Base-by-base conservation (phyloP, 768 basidiomycete species). In the Saitozyma podzolica region DNA sequence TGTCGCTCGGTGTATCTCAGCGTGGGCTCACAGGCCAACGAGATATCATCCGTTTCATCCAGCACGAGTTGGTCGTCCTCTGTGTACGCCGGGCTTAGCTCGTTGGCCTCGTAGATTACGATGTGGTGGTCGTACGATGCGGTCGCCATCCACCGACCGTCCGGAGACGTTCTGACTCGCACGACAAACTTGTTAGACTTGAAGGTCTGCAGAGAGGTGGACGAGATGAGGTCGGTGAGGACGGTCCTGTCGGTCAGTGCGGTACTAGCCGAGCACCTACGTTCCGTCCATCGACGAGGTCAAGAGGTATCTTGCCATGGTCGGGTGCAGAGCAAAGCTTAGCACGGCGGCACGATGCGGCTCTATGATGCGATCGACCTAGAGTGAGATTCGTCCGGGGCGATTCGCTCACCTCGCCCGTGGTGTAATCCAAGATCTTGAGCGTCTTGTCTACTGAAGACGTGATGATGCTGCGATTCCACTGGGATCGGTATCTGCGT, bases 221-320 rank as follows among this genome's bases (percentile, higher is more conserved):
- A 50, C 10, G 78, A 76, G 61, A 79, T 73, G 17, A 79, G 61
- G 53, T 79, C 78, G 11, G 73, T 77, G 6, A 79, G 62, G 10
- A 73, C 57, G 39, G 78, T 71, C 17, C 74, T 74, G 55, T 39
- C 50, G 6, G 2, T 64, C 48, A 55, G 62, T 56, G 54, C 6
- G 42, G 40, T 14, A 14, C 6, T 39, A 6, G 3, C 29, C 20
- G n/a, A 11, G 14, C 3, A 69, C 77, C 63, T 59, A 80, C 80
- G 74, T 76, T 56, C 69, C 76, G 57, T 69, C 78, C 79, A 68
- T 80, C 43, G 70, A 78, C 11, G 74, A 73, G 1, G 78, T 76
- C 40, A 79, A 43, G 39, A 79, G 62, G 43, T 79, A 79, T 11
- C 78, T 63, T 14, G 63, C 56, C 37, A 67, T 66, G 9, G 50